These are phyloP conservation scores for Boletus tomentosulus DNA, from an alignment of 768 basidiomycete genomes.

Conservation along the genomic window DNA sequence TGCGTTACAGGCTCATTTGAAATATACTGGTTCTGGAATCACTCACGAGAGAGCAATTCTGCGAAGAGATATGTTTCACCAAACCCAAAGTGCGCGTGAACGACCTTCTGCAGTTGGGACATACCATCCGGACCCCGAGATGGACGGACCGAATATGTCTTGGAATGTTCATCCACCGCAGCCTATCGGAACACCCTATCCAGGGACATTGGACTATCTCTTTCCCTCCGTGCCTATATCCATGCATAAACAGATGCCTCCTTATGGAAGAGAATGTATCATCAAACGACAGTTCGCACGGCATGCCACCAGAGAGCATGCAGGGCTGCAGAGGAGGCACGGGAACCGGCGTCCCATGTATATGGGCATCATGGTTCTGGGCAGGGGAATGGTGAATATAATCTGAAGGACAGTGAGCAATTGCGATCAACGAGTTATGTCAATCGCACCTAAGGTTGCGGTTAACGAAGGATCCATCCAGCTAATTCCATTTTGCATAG, in stretches of 20 bases:
- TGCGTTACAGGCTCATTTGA: background rate
- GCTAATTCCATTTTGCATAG: background rate
- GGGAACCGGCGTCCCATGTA: background rate
- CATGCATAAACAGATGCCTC: constrained; percentile 11
- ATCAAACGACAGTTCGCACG: constrained; percentile 1
- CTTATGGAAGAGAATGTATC: background rate
- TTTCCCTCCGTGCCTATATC: constrained; percentile 1
- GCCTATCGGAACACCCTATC: constrained; percentile 1
- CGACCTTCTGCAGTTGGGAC: background rate
- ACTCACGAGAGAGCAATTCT: constrained; percentile 1
- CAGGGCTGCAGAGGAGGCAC: background rate
- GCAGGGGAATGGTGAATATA: background rate
- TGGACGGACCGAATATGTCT: constrained; percentile 10
- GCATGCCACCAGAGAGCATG: background rate
- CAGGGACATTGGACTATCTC: constrained; percentile 7
- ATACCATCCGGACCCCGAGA: background rate
- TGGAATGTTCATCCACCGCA: constrained; percentile 4
- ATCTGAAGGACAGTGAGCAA: constrained; percentile 1
- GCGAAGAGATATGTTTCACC: constrained; percentile 9
- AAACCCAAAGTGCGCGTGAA: constrained; percentile 9
- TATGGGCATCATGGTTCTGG: background rate
- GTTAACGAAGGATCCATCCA: constrained; percentile 1
- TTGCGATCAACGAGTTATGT: background rate
- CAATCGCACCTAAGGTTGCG: background rate
- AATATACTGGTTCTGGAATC: background rate